Conservation (phyloP, 768 basidiomycete species). For the Cytidiella melzeri region DNA sequence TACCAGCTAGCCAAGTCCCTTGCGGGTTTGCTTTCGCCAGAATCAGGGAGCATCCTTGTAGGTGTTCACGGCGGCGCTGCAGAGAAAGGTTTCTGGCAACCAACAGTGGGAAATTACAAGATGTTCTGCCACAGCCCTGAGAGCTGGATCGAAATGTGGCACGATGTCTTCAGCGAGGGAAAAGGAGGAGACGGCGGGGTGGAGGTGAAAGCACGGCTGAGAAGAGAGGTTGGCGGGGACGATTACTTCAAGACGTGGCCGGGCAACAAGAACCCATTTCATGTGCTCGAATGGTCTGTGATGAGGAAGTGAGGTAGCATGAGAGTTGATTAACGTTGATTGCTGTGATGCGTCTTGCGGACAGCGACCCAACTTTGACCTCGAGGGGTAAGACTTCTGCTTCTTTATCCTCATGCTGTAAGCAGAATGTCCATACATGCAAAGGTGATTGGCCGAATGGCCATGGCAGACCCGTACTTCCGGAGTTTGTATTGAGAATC, state of each 20-base stretch:
- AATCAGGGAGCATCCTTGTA: slow-evolving; percentile 37
- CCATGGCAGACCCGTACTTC: neutral
- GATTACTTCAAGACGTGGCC: neutral
- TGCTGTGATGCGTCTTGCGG: neutral
- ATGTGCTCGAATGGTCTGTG: slow-evolving; percentile 16
- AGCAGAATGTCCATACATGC: neutral
- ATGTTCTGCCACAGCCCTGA: slow-evolving; percentile 32
- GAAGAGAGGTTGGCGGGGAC: slow-evolving; percentile 8
- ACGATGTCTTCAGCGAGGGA: slow-evolving; percentile 30
- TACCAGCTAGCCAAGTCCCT: slow-evolving; percentile 32
- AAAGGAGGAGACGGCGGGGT: slow-evolving; percentile 13
- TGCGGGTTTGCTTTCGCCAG: slow-evolving; percentile 32
- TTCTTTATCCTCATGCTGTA: no score
- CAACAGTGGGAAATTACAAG: neutral
- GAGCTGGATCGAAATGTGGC: slow-evolving; percentile 34
- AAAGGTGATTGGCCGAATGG: neutral
- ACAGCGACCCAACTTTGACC: no score
- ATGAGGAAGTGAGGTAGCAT: slow-evolving; percentile 1
- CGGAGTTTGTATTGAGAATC: neutral
- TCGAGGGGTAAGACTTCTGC: no score
- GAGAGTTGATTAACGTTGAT: neutral
- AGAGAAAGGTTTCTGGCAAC: slow-evolving; percentile 22
- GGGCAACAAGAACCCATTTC: neutral
- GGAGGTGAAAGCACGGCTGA: slow-evolving; percentile 17
- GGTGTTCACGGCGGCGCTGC: slow-evolving; percentile 30